Base-by-base conservation (phyloP, 2,329 filamentous ascomycete genomes). In the Lomentospora prolificans region DNA sequence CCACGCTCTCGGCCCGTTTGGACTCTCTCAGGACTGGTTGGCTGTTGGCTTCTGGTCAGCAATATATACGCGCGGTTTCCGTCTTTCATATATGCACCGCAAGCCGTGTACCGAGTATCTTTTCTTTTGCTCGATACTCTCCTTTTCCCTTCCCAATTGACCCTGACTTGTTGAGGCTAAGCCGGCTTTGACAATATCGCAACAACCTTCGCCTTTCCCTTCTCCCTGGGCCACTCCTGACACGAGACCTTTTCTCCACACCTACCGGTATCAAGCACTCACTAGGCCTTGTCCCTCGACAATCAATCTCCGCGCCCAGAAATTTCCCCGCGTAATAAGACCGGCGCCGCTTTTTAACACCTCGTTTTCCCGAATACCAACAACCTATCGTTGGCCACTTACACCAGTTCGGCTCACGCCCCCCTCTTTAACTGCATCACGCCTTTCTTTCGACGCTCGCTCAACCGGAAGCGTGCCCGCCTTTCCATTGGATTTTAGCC, bases 311-410 rank as follows among this genome's bases (percentile, higher is more conserved):
- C 5, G 1, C 10, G 7, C 22, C 6, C 22, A 22, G 17, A 48
- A 48, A 25, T 22, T 48, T 22, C 19, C 44, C 44, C n/a, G 28
- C 44, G 39, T 30, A 50, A 50, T 50, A 55, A 55, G 53, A 30
- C 46, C 53, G 53, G 41, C 17, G 24, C 53, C 53, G 46, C 53
- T 50, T 30, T 48, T 55, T 22, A 12, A 22, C 44, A 22, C 44
- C 8, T 22, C 22, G 30, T 48, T 17, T 48, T 48, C 44, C 44
- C 44, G 44, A 48, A 25, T 22, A 48, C 22, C 22, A 17, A 10
- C 7, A 14, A 48, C 22, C 39, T n/a, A n/a, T 36, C 28, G 44
- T 36, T 25, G 3, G n/a, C 30, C 10, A 36, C 53, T 41, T 44
- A 25, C 51, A n/a, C 44, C 44, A 25, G 44, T 22, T 48, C 44